These are phyloP conservation scores for Penicillium lividum DNA, from an alignment of 495 filamentous ascomycete genomes.

Conservation along the genomic window DNA sequence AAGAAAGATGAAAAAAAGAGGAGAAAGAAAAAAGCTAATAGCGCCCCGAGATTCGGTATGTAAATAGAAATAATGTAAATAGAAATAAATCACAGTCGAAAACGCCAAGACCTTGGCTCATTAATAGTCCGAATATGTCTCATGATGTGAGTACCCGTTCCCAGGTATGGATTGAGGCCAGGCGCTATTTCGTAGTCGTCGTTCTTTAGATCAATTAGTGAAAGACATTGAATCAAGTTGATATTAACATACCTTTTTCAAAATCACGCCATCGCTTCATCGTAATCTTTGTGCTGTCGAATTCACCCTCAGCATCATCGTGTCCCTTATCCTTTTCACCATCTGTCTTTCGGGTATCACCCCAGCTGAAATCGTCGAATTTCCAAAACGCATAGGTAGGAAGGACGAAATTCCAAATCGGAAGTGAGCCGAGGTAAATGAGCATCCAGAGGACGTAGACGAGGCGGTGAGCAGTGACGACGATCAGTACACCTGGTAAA, in stretches of 20 bases:
- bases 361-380: slow-evolving; percentile 99
- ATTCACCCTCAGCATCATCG: slow-evolving; percentile 89
- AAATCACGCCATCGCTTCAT: slow-evolving; percentile 99
- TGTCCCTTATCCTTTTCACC: slow-evolving; percentile 86
- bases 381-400: slow-evolving; percentile 98
- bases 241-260: slow-evolving; percentile 63
- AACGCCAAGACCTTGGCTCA: background rate
- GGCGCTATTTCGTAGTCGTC: slow-evolving; percentile 24
- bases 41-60: slow-evolving; percentile 21
- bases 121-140: slow-evolving; percentile 38
- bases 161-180: slow-evolving; percentile 22
- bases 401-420: slow-evolving; percentile 97
- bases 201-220: slow-evolving; percentile 17
- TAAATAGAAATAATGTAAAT: slow-evolving; percentile 26
- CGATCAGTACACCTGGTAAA: slow-evolving; percentile 87
- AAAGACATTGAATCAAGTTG: background rate
- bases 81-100: slow-evolving; percentile 23
- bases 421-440: slow-evolving; percentile 90
- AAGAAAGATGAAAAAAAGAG: background rate
- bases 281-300: slow-evolving; percentile 96
- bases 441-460: slow-evolving; percentile 97
- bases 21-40: background rate
- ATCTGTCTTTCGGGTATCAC: slow-evolving; percentile 93
- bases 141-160: slow-evolving; percentile 30
- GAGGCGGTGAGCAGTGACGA: slow-evolving; percentile 92